Conservation (phyloP, 108 stramenopile species). For the Schizochytrium sp. region DNA sequence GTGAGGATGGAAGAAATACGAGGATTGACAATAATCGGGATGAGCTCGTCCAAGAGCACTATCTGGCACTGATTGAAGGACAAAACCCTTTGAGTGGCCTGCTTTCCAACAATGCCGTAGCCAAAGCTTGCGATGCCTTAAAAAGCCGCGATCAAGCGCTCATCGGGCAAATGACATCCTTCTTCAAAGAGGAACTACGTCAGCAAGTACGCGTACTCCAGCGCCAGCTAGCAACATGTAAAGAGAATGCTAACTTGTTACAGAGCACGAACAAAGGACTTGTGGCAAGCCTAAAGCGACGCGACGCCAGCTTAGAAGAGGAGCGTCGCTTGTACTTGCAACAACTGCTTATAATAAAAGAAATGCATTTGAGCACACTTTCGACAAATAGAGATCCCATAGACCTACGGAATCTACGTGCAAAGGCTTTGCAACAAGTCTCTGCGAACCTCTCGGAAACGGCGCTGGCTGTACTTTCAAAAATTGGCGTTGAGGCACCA, state of each 20-base stretch:
- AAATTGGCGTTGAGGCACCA: not conserved
- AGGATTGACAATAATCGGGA: too few relatives aligned
- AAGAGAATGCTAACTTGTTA: not conserved
- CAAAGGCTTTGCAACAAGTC: not conserved
- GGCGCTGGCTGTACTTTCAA: not conserved
- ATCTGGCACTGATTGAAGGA: too few relatives aligned
- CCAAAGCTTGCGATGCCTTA: not conserved
- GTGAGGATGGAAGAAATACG: too few relatives aligned
- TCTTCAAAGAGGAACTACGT: conserved; percentile 41
- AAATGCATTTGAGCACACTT: conserved; percentile 3
- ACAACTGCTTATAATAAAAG: conserved; percentile 46
- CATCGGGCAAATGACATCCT: not conserved
- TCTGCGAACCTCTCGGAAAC: not conserved
- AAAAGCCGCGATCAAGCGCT: not conserved
- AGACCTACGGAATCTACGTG: not conserved
- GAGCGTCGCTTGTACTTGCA: conserved; percentile 2
- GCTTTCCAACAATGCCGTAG: not conserved
- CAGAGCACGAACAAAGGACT: not conserved
- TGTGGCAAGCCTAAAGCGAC: not conserved
- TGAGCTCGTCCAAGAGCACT: too few relatives aligned
- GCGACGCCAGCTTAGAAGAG: not conserved
- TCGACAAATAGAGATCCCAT: not conserved
- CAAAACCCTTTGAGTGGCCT: too few relatives aligned
- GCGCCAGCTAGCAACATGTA: not conserved
- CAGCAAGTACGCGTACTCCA: conserved; percentile 46